These are phyloP conservation scores for Flueggea neowawraea DNA, from an alignment of 441 rosid genomes.

Conservation along the genomic window DNA sequence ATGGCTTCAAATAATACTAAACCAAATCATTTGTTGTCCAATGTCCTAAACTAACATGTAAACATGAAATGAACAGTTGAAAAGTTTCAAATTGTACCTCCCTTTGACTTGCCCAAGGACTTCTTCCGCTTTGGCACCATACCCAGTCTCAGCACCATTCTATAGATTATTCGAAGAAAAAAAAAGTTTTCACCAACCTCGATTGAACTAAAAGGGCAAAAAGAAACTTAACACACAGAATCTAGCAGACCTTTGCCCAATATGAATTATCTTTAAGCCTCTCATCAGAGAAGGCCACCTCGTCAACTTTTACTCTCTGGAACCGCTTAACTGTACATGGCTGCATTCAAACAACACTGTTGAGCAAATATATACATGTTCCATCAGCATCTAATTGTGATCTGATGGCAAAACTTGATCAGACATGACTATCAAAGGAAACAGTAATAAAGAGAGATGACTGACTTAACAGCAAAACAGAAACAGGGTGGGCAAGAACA, in stretches of 20 bases:
- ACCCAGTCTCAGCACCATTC: conserved; percentile 87
- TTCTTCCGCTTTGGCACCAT: conserved; percentile 97
- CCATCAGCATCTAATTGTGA: background rate
- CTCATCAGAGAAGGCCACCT: conserved; percentile 58
- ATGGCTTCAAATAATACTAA: no score
- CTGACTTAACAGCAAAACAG: no score
- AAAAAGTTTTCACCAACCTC: background rate
- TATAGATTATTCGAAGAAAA: conserved; percentile 14
- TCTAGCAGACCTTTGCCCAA: conserved; percentile 73
- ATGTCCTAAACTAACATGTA: no score
- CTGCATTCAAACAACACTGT: conserved; percentile 50
- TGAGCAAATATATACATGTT: no score
- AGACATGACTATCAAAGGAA: background rate
- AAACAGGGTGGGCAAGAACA: no score
- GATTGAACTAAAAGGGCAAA: background rate
- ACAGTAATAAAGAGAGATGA: no score
- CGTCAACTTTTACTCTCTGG: conserved; percentile 82
- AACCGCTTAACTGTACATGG: conserved; percentile 56
- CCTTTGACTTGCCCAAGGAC: conserved; percentile 95
- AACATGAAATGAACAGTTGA: no score
- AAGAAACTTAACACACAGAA: background rate
- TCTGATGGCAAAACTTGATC: background rate
- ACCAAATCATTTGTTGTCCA: no score
- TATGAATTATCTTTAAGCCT: conserved; percentile 92
- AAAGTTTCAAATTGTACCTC: conserved; percentile 40